Evolutionary conservation across 1,139 yeast species (phyloP), one percentile per base, ranked within the genome.

Genomic region (Kodamaea sp.): DNA sequence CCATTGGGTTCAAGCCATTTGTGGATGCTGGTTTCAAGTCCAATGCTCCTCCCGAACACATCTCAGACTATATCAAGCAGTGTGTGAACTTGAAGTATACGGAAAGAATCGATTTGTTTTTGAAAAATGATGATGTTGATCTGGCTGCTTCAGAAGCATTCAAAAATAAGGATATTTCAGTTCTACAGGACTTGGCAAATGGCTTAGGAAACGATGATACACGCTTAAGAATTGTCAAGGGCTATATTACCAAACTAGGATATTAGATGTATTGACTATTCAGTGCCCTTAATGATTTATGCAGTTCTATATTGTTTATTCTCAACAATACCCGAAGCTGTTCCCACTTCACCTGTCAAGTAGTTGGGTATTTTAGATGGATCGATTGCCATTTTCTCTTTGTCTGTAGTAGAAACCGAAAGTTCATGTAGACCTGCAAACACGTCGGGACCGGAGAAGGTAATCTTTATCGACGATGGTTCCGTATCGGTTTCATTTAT

Each of bases 401-500:
- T 40, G 13, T 57, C 55, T 1, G 47, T 37, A 2, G 61, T 47
- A 11, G 29, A 26, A 1, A 58, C 78, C n/a, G 89, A 77, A 23
- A 87, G 63, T 47, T 84, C 82, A 53, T 85, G 89, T 26, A 88
- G 50, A 0, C 96, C 96, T 2, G 78, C 95, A 69, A 81, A 85
- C 1, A 88, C 76, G 53, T 88, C 95, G n/a, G 66, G 61, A 0
- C 96, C 96, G 3, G 72, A 64, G 5, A 87, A 55, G 39, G 73
- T 69, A 18, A 87, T 41, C 15, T 66, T 70, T 2, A 85, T 59
- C 3, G 50, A 47, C 12, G 64, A 49, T 15, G 38, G 31, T 2
- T 43, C 42, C 5, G 43, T 46, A 2, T 41, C 43, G 10, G 42
- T 39, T 2, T 9, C 31, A 20, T 44, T 27, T 12, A 53, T 26